Evolutionary conservation across 1,139 yeast species (phyloP), one percentile per base, ranked within the genome.

Genomic region (Pichia sp.): DNA sequence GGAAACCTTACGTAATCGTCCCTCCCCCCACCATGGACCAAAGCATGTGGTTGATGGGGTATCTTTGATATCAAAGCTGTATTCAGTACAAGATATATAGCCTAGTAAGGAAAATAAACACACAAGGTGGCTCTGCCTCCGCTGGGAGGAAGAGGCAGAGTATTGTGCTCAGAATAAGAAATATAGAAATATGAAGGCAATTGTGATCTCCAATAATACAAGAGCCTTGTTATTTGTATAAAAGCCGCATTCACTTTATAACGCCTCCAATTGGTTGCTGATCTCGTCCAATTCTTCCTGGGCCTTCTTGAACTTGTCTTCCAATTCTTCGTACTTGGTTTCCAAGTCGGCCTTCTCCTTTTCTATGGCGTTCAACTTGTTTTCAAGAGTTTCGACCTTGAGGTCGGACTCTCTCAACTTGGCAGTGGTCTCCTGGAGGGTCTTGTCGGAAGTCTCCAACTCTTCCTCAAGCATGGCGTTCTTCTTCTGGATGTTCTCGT

Each of bases 301-400:
- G 64, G 96, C 92, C 64, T 84, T 78, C 67, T 79, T 77, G 81
- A 90, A 84, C 75, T 92, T 86, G 70, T 80, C 85, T 64, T 87
- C 78, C 73, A 93, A 78, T 69, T 90, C 97, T 77, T 93, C 98
- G 70, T 79, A 87, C 77, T 90, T 90, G 78, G 82, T 82, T 78
- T 93, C 99, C 82, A 89, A 81, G 60, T 87, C 90, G 67, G 90
- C 95, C 75, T 89, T 90, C 77, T 93, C 98, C 62, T 85, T 78
- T 77, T 93, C 98, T 69, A 92, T 81, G 34, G 96, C 88, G 56
- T 90, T 81, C 59, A 93, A 96, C 77, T 88, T 90, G 77, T 97
- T 89, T 77, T 92, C 97, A 74, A 90, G 82, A 75, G 90, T 96
- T 76, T 95, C 99, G 62, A 95, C 95, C 78, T 90, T 90, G 76